Base-by-base conservation (phyloP, 139 green algal genomes). In the Trebouxia sp. region DNA sequence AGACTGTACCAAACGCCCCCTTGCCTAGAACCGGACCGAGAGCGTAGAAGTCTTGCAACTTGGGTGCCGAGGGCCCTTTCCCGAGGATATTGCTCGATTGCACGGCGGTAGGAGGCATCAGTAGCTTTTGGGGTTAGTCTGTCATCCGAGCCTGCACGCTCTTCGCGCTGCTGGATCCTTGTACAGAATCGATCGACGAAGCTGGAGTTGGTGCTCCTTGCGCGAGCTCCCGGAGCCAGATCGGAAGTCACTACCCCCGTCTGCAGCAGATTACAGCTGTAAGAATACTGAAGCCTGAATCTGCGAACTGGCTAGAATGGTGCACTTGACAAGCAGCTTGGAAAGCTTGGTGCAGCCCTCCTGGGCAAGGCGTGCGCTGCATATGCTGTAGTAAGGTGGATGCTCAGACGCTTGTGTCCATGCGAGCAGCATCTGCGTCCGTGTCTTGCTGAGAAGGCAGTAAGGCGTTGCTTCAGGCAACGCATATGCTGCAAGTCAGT, bases 1-100 rank as follows among this genome's bases (percentile, higher is more conserved):
- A 87, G 22, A 91, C 91, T 9, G 85, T 91, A 24, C 90, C 90
- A 81, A 94, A 94, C n/a, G 79, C 79, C 26, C 82, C 80, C 53
- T 84, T 84, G 9, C 80, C 80, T 15, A 79, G 66, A 30, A 79
- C n/a, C 53, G 47, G n/a, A 22, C 74, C 74, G 17, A 72, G 62
- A 32, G 62, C 28, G 10, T 72, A 72, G 32, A 45, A 72, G 9
- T 72, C 62, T 26, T 72, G 62, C 10, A 72, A 10, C 37, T 35
- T 72, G 42, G 62, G 62, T n/a, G 32, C 32, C 5, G 32, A 8
- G 42, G 62, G 6, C 43, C 62, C 62, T 43, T 72, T 72, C 20
- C 62, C 62, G 28, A 72, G 62, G 62, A 72, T 72, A 17, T 72
- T 72, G 15, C 32, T 72, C 32, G 43, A 41, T 9, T 22, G 32